Evolutionary conservation across 768 basidiomycete genomes (phyloP), one percentile per base, ranked within the genome.

Genomic region (Russula dissimulans): DNA sequence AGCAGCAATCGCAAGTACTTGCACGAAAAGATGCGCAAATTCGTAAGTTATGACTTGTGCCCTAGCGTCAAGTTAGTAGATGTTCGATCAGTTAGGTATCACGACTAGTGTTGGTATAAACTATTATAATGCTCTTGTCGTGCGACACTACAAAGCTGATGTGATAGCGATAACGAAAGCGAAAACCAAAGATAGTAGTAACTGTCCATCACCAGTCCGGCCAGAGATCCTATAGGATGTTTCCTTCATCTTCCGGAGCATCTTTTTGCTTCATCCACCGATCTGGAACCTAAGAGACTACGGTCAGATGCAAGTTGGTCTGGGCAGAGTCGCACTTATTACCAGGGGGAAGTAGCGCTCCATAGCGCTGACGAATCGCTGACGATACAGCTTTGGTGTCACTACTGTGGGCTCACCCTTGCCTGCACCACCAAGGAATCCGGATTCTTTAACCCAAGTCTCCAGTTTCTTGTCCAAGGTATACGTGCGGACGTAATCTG

Each of bases 401-500:
- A 97, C 90, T 67, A 99, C 95, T 0, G 95, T 98, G 0, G 97
- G 95, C 65, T 95, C 95, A 10, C 92, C 93, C 67, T 81, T 86
- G 45, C 84, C 85, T 46, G 81, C 80, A 22, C 83, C 88, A 48
- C 91, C 94, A 26, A 98, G 76, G 73, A 95, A 93, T 0, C 90
- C 81, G 2, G 91, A 87, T 67, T 98, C 97, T 69, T 98, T 99
- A 46, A 97, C 92, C 94, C 92, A 97, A 61, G 87, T 97, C 74
- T 98, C 97, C 17, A 99, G 76, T 67, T 93, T 94, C 77, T 99
- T 99, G 76, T 99, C 97, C 93, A 93, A 97, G 0, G 92, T 95
- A 69, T 95, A 95, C 4, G 93, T 94, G 9, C 94, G 87, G 64
- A 95, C 91, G 69, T 93, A 97, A 71, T 97, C 93, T 95, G 29